Percentiles rank a stretch among this genome's conserved stretches.
Evolutionary conservation across 2,329 filamentous ascomycete species (phyloP).

Genomic region (Nannizziopsis arthrosporioides): DNA sequence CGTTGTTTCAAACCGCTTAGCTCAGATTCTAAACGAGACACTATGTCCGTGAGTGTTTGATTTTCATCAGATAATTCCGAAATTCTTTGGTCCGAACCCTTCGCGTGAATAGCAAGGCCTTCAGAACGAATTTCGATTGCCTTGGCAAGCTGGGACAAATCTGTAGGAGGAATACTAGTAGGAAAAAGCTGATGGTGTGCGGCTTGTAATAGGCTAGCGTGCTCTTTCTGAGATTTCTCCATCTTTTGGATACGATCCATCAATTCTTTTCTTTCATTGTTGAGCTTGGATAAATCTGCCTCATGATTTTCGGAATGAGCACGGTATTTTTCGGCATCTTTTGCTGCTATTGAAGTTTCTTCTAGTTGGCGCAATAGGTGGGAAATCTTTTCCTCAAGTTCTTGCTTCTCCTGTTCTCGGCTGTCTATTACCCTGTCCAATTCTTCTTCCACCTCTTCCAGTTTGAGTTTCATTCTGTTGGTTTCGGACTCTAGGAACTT

Average conservation of each 20-base stretch:
- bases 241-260: constrained; percentile 41
- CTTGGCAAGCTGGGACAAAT: constrained; percentile 49
- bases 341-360: constrained; percentile 42
- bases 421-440: constrained; percentile 74
- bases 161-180: constrained; percentile 42
- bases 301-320: constrained; percentile 41
- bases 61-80: constrained; percentile 52
- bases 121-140: constrained; percentile 47
- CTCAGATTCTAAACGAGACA: constrained; percentile 48
- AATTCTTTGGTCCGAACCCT: constrained; percentile 48
- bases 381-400: constrained; percentile 56
- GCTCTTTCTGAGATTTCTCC: constrained; percentile 43
- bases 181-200: constrained; percentile 50
- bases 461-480: constrained; percentile 58
- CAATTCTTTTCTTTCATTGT: constrained; percentile 36
- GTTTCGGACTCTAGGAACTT: constrained; percentile 73
- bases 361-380: constrained; percentile 61
- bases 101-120: constrained; percentile 49
- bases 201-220: constrained; percentile 46
- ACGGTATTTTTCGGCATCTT: constrained; percentile 50
- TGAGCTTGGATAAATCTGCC: constrained; percentile 16
- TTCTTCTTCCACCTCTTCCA: constrained; percentile 87
- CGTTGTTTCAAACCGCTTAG: constrained; percentile 44
- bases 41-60: constrained; percentile 45
- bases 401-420: constrained; percentile 66